Evolutionary conservation across 805 yeast species (phyloP), one percentile per base, ranked within the genome.

Genomic region (Metschnikowia continentalis): DNA sequence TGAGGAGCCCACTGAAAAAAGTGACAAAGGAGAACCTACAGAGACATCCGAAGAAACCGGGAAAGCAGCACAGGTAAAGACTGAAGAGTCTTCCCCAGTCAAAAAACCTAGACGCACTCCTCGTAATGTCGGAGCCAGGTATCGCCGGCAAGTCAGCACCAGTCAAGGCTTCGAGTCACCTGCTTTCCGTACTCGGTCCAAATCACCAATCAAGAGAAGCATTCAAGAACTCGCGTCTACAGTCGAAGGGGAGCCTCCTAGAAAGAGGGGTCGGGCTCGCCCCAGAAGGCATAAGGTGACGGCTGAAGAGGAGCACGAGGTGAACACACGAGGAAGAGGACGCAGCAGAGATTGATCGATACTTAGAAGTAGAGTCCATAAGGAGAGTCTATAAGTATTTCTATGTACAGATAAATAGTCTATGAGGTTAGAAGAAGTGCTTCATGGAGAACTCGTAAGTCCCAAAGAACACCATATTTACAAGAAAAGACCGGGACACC

Each of bases 391-490:
- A 26, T 26, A 8, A 26, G 30, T 26, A 26, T 26, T 20, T 14
- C 19, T 39, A 39, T 39, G 14, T 39, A 15, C 44, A 44, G 20
- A 19, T 26, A 35, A 19, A 37, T 37, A 37, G 30, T 10, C 8
- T 42, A 42, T 42, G 15, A 14, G 20, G 14, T 41, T 35, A 57
- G 8, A 57, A 72, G 44, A 83, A 64, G 55, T 80, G 74, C 44
- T 72, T 72, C 89, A 87, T 83, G 48, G 84, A 66, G 55, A 75
- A 78, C 65, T 88, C 96, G 67, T 79, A 89, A 14, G 79, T 68
- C 35, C 89, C 77, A 66, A 89, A 89, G 63, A 89, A 87, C 6
- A 84, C 83, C 78, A 86, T 79, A 53, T 89, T 89, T 13, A 84
- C 86, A 49, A 86, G 60, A 47, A 89, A 80, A 0, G 94, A 83